Evolutionary conservation across 805 yeast species (phyloP).

Genomic region (Candida oleophila): DNA sequence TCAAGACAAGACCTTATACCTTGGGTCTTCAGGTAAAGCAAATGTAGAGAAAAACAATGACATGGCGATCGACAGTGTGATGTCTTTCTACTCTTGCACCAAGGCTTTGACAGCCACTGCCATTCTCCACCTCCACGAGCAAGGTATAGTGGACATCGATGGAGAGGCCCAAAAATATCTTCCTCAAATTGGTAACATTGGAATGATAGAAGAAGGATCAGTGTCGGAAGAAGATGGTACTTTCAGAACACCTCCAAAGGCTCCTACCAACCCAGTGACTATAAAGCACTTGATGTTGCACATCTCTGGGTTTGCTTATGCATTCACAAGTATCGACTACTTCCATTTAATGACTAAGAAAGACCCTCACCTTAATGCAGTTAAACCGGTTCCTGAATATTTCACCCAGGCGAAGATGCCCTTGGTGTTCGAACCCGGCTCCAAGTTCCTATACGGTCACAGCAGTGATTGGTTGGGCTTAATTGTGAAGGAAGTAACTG

Average conservation of each 20-base stretch:
- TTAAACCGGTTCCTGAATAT: conserved; percentile 21
- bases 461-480: conserved; percentile 40
- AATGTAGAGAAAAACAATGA: conserved; percentile 15
- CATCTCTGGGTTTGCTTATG: conserved; percentile 36
- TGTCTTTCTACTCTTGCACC: conserved; percentile 28
- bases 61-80: conserved; percentile 15
- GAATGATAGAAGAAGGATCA: conserved; percentile 24
- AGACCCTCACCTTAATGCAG: conserved; percentile 15
- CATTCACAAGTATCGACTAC: conserved; percentile 31
- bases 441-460: conserved; percentile 37
- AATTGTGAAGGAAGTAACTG: conserved; percentile 32
- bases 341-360: conserved; percentile 18
- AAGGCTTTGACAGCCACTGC: conserved; percentile 38
- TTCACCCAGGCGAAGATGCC: conserved; percentile 28
- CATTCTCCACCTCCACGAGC: conserved; percentile 31
- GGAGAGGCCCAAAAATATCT: conserved; percentile 29
- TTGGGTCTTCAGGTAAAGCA: conserved; percentile 21
- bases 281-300: conserved; percentile 28
- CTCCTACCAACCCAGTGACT: conserved; percentile 24
- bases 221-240: conserved; percentile 25
- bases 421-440: conserved; percentile 36
- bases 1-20: conserved; percentile 19
- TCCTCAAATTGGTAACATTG: conserved; percentile 30
- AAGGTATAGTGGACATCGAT: conserved; percentile 31
- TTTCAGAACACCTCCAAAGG: conserved; percentile 18